phyloP scores from a whole-genome alignment of 2,329 filamentous ascomycete genomes.

The Pyricularia sp. region DNA sequence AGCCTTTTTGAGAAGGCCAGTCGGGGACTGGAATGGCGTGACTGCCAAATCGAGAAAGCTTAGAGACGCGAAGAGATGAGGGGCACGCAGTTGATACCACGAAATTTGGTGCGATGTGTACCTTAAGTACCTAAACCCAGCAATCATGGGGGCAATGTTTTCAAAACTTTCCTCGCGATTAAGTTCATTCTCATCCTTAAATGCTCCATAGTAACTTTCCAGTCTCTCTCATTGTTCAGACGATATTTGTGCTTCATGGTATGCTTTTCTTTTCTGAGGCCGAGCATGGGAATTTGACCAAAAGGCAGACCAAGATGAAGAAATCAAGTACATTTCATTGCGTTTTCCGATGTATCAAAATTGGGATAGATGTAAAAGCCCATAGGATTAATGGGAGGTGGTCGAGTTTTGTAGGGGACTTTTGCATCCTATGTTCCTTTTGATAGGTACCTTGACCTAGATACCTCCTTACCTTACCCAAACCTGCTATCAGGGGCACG shows the following conservation, averaged over 20 bases:
- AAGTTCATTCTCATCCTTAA: background rate
- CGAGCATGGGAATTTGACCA: background rate
- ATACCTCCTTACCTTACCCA: too few species aligned
- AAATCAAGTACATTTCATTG: background rate
- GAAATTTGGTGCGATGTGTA: background rate
- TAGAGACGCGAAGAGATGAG: background rate
- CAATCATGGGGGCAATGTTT: background rate
- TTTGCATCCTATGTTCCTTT: background rate
- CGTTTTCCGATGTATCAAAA: background rate
- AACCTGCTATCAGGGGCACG: too few species aligned
- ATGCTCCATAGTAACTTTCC: too few species aligned
- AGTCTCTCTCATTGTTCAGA: background rate
- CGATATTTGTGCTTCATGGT: background rate
- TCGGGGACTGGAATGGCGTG: background rate
- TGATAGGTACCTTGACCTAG: background rate
- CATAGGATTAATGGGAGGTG: background rate
- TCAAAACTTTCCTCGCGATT: background rate
- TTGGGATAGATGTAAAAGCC: background rate
- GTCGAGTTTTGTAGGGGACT: background rate
- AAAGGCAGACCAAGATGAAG: background rate
- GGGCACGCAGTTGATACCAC: too few species aligned
- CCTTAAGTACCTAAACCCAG: background rate
- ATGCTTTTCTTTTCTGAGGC: background rate
- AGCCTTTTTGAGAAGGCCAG: background rate
- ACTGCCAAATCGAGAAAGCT: background rate